Conservation (phyloP, 805 yeast species). For the Cyberlindnera misumaiensis region DNA sequence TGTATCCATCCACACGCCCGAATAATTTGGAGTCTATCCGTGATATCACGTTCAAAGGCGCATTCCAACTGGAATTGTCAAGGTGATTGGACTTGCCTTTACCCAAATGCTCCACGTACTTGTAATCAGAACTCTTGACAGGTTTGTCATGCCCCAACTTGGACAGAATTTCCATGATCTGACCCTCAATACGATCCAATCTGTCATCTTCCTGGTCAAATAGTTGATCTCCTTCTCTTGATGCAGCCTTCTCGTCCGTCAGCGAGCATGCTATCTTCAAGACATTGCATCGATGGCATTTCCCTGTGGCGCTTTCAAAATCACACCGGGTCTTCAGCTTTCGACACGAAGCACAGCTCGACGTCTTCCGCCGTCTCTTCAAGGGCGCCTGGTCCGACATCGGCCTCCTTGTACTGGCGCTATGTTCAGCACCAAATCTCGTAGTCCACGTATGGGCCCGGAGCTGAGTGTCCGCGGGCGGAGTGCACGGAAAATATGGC, state of each 20-base stretch:
- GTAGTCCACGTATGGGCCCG: no score
- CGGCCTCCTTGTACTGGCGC: no score
- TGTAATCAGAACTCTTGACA: constrained; percentile 7
- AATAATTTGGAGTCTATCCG: constrained; percentile 34
- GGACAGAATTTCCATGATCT: constrained; percentile 22
- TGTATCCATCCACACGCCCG: constrained; percentile 22
- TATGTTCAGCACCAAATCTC: no score
- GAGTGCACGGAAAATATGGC: no score
- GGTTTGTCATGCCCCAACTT: constrained; percentile 14
- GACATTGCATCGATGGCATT: constrained; percentile 48
- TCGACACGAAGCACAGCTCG: constrained; percentile 46
- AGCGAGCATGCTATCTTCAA: constrained; percentile 43
- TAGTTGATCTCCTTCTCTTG: constrained; percentile 8
- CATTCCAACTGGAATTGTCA: constrained; percentile 24
- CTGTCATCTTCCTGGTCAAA: constrained; percentile 4
- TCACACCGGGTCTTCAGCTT: constrained; percentile 55
- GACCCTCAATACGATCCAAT: constrained; percentile 8
- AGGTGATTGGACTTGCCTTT: constrained; percentile 17
- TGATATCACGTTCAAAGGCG: constrained; percentile 31
- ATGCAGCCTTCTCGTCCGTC: constrained; percentile 24
- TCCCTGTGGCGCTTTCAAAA: constrained; percentile 33
- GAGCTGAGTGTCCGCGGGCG: no score
- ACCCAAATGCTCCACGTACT: constrained; percentile 8
- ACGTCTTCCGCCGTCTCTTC: constrained; percentile 33
- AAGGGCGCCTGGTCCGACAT: not conserved